A percentile compares a stretch with the other conserved stretches of the same genome.
These are phyloP conservation scores for Colletotrichum endophyticum DNA, from an alignment of 2,329 filamentous ascomycete genomes.

Conservation along the genomic window DNA sequence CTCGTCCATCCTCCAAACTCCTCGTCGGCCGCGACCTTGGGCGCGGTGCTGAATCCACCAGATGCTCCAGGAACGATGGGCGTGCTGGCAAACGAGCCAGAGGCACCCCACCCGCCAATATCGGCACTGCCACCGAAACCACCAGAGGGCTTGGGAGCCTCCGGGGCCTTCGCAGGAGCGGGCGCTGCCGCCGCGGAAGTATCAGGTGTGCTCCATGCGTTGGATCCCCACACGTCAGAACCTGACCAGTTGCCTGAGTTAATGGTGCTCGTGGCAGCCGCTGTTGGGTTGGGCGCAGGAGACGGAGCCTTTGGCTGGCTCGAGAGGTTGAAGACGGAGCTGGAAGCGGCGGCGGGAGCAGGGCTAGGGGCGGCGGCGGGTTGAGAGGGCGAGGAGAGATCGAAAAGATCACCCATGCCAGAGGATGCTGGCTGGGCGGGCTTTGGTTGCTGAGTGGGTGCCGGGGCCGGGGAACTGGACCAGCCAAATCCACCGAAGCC, in stretches of 20 bases:
- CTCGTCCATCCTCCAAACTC: slow-evolving; percentile 97
- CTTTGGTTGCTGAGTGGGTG: slow-evolving; percentile 41
- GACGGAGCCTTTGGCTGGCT: slow-evolving; percentile 47
- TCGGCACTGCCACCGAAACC: slow-evolving; percentile 54
- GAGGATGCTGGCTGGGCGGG: slow-evolving; percentile 54
- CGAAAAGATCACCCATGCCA: slow-evolving; percentile 78
- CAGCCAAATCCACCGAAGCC: slow-evolving; percentile 72
- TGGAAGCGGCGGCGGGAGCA: slow-evolving; percentile 45
- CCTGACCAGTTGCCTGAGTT: slow-evolving; percentile 47
- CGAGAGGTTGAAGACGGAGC: slow-evolving; percentile 86
- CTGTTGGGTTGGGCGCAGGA: slow-evolving; percentile 43
- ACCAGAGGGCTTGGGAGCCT: slow-evolving; percentile 31
- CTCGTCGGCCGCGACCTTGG: slow-evolving; percentile 85
- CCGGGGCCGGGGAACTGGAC: slow-evolving; percentile 53
- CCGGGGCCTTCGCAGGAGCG: slow-evolving; percentile 59
- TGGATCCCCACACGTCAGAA: slow-evolving; percentile 83
- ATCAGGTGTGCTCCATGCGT: slow-evolving; percentile 78
- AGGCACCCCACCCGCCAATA: slow-evolving; percentile 62
- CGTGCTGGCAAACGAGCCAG: slow-evolving; percentile 58
- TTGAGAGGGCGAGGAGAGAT: slow-evolving; percentile 63
- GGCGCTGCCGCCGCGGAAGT: slow-evolving; percentile 50
- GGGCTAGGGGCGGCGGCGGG: slow-evolving; percentile 38
- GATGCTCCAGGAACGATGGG: slow-evolving; percentile 66
- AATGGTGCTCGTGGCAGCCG: slow-evolving; percentile 33
- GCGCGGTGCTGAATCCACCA: slow-evolving; percentile 68